Conservation (phyloP, 1,139 yeast genomes). For the Geotrichum candidum region DNA sequence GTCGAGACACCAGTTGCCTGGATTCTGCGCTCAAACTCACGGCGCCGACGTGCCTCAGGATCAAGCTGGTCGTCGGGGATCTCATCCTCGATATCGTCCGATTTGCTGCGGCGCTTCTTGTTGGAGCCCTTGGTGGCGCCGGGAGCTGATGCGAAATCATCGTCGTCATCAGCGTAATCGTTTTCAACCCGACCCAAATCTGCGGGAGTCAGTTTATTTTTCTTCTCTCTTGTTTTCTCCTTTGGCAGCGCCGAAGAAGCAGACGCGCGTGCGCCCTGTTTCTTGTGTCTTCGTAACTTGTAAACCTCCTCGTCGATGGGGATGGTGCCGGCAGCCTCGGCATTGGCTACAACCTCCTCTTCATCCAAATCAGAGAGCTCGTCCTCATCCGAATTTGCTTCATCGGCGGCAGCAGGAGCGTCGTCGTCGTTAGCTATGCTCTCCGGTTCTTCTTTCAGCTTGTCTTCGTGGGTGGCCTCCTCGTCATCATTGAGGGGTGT, state of each 20-base stretch:
- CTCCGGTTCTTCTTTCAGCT: not conserved
- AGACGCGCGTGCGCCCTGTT: slow-evolving; percentile 21
- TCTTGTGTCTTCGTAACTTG: slow-evolving; percentile 38
- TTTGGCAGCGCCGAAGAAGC: slow-evolving; percentile 14
- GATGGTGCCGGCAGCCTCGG: slow-evolving; percentile 26
- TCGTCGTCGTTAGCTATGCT: not conserved
- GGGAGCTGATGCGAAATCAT: not conserved
- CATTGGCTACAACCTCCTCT: slow-evolving; percentile 28
- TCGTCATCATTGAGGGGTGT: not conserved
- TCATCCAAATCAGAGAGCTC: slow-evolving; percentile 36
- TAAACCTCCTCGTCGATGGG: slow-evolving; percentile 39
- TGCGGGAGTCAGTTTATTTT: slow-evolving; percentile 22
- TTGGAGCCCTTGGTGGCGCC: slow-evolving; percentile 5
- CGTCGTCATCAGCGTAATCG: slow-evolving; percentile 28
- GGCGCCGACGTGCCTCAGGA: slow-evolving; percentile 53
- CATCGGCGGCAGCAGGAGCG: not conserved
- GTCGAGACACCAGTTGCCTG: slow-evolving; percentile 67
- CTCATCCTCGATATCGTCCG: slow-evolving; percentile 27
- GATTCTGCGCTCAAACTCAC: slow-evolving; percentile 74
- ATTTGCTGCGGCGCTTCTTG: slow-evolving; percentile 21
- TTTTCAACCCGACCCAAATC: slow-evolving; percentile 28
- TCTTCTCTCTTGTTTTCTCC: slow-evolving; percentile 21
- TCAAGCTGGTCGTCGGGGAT: slow-evolving; percentile 33
- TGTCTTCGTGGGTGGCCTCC: not conserved
- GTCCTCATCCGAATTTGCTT: slow-evolving; percentile 8